Percentiles rank a stretch among this genome's conserved stretches.
Conservation (phyloP, 2,329 filamentous ascomycete species). For the Pseudogymnoascus sp. region DNA sequence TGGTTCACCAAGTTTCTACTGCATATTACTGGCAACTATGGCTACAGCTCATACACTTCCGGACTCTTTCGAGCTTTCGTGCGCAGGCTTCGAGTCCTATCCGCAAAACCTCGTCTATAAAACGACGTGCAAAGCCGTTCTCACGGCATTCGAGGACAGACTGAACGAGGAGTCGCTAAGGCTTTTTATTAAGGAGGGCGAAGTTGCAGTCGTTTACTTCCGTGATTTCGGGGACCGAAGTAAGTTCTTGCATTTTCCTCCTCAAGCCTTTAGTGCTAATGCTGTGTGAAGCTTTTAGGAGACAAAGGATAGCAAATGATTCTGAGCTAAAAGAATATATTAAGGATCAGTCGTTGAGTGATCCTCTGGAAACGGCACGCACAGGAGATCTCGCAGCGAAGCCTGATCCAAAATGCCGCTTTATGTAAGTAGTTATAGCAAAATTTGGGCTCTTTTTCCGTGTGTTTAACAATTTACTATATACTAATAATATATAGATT, state of each 20-base stretch:
- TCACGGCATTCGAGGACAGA: background rate
- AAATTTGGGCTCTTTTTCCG: background rate
- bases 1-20: background rate
- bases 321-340: constrained; percentile 6
- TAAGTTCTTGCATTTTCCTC: background rate
- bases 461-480: background rate
- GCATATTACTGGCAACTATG: background rate
- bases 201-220: constrained; percentile 28
- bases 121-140: background rate
- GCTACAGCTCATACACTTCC: background rate
- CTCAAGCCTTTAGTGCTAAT: background rate
- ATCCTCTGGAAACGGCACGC: background rate
- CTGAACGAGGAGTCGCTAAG: background rate
- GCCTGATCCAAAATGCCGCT: constrained; percentile 22
- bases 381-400: background rate
- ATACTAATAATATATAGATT: constrained; percentile 16
- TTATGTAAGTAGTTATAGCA: constrained; percentile 19
- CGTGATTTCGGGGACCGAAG: constrained; percentile 9
- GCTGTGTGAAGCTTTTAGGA: background rate
- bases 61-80: background rate
- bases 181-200: constrained; percentile 24
- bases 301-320: background rate
- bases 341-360: background rate
- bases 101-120: constrained; percentile 1
- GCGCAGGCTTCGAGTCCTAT: background rate